Percentiles rank a stretch among this genome's conserved stretches.
phyloP scores from a whole-genome alignment of 257 asterid species.

The Fraxinus cuspidata region DNA sequence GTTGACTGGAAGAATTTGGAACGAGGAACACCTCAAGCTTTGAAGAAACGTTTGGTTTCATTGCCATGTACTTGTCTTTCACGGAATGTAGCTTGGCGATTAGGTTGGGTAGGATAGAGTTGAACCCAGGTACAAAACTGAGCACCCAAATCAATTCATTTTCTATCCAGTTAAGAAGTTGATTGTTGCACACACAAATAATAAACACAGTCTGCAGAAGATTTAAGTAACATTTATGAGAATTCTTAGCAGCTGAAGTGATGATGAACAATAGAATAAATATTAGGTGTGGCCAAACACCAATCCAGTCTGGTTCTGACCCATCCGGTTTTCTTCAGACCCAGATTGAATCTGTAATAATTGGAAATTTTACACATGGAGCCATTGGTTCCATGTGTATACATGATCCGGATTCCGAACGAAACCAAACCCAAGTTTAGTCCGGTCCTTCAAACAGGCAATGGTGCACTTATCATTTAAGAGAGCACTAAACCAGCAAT shows the following conservation, averaged over 20 bases:
- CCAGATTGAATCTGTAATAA: not conserved
- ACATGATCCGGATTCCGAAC: not conserved
- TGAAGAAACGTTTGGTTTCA: slow-evolving; percentile 53
- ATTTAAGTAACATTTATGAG: not conserved
- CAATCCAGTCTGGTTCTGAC: not conserved
- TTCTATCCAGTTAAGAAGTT: slow-evolving; percentile 96
- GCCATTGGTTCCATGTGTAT: not conserved
- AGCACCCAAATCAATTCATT: slow-evolving; percentile 80
- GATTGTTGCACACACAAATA: slow-evolving; percentile 88
- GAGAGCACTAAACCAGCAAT: too few relatives aligned
- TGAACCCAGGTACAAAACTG: slow-evolving; percentile 76
- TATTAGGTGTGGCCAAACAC: not conserved
- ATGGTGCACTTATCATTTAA: too few relatives aligned
- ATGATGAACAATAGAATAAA: not conserved
- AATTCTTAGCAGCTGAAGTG: not conserved
- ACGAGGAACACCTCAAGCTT: slow-evolving; percentile 52
- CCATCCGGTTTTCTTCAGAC: not conserved
- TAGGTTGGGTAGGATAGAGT: slow-evolving; percentile 58
- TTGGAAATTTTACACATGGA: not conserved
- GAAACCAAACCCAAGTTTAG: not conserved
- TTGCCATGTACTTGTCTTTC: slow-evolving; percentile 74
- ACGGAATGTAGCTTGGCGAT: slow-evolving; percentile 75
- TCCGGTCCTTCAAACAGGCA: not conserved
- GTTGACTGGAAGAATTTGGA: not conserved
- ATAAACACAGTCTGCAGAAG: slow-evolving; percentile 75